Evolutionary conservation across 164 flowering plant genomes (phyloP).

Genomic region (Akebia trifoliata): DNA sequence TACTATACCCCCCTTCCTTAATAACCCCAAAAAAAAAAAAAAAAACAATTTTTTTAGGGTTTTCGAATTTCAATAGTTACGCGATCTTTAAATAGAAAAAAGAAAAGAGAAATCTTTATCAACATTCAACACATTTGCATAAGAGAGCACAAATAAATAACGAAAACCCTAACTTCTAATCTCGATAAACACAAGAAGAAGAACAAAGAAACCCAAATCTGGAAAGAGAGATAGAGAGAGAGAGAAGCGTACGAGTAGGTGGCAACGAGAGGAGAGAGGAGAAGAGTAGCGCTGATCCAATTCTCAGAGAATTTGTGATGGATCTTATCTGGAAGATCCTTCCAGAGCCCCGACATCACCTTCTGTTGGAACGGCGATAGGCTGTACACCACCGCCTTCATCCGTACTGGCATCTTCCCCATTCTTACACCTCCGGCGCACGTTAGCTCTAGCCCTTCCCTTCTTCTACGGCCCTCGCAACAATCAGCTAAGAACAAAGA

Average conservation of each 20-base stretch:
- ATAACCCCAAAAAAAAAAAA: too few species aligned
- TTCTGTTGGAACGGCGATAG: conserved; percentile 83
- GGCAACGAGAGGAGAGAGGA: conserved; percentile 58
- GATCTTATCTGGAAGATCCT: conserved; percentile 58
- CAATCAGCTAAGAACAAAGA: too few species aligned
- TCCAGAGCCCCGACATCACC: conserved; percentile 74
- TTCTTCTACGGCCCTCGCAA: background rate
- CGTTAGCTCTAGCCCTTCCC: background rate
- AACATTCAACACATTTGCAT: background rate
- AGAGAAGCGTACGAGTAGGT: conserved; percentile 36
- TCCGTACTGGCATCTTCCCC: conserved; percentile 61
- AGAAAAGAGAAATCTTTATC: background rate
- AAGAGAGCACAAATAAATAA: background rate
- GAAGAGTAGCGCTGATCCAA: conserved; percentile 65
- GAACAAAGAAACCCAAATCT: background rate
- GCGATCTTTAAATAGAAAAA: too few species aligned
- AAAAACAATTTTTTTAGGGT: too few species aligned
- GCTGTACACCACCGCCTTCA: conserved; percentile 70
- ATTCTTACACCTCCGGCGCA: conserved; percentile 20
- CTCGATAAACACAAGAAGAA: background rate
- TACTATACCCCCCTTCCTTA: too few species aligned
- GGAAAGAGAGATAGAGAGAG: conserved; percentile 6
- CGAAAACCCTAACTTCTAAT: background rate
- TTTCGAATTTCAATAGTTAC: too few species aligned
- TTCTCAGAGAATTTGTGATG: conserved; percentile 70